Evolutionary conservation across 148 eudicot species (phyloP).

Genomic region (Rhododendron molle): DNA sequence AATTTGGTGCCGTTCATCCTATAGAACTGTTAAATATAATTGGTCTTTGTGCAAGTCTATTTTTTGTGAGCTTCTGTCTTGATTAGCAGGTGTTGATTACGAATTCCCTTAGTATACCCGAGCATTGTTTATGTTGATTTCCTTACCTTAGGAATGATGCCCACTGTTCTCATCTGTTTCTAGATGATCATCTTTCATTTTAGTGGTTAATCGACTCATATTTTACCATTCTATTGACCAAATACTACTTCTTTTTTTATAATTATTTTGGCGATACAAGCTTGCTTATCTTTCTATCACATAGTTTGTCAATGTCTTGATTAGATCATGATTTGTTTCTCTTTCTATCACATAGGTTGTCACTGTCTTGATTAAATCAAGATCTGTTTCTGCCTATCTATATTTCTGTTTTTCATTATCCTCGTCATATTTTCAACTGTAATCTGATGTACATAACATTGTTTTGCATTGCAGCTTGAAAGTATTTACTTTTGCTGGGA

Average conservation of each 20-base stretch:
- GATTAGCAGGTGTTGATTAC: constrained; percentile 2
- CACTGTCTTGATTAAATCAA: background rate
- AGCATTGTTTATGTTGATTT: background rate
- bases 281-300: background rate
- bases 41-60: background rate
- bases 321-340: constrained; percentile 3
- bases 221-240: background rate
- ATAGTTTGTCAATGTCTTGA: background rate
- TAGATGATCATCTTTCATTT: background rate
- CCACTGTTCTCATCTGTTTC: background rate
- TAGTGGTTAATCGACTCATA: background rate
- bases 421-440: background rate
- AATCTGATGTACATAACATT: constrained; percentile 3
- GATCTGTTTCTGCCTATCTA: background rate
- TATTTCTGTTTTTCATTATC: background rate
- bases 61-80: background rate
- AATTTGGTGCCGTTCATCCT: background rate
- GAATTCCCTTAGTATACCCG: background rate
- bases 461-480: constrained; percentile 44
- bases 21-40: background rate
- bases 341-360: background rate
- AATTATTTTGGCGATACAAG: background rate
- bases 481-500: constrained; percentile 46
- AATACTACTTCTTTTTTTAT: background rate
- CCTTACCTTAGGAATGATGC: background rate